These are phyloP conservation scores for Silene noctiflora DNA, from an alignment of 179 eudicot species.

Conservation along the genomic window DNA sequence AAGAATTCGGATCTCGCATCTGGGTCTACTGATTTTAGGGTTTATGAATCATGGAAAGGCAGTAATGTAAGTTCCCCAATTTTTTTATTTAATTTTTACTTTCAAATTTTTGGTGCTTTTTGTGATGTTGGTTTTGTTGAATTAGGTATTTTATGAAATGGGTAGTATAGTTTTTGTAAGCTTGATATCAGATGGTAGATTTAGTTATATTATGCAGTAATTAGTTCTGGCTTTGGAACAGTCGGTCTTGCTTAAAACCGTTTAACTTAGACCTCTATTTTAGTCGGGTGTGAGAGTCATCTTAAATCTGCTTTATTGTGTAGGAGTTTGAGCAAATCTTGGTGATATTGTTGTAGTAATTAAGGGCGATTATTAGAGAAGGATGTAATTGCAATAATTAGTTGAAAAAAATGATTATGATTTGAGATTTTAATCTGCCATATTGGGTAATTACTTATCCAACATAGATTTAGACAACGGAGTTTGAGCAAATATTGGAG, in stretches of 20 bases:
- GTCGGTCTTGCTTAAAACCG: too few relatives aligned
- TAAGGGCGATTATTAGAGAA: too few relatives aligned
- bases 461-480: slow-evolving; percentile 8
- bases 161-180: not conserved
- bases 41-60: slow-evolving; percentile 90
- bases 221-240: too few relatives aligned
- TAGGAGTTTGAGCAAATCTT: slow-evolving; percentile 10
- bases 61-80: slow-evolving; percentile 61
- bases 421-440: slow-evolving; percentile 13
- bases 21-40: slow-evolving; percentile 51
- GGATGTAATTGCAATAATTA: too few relatives aligned
- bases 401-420: slow-evolving; percentile 9
- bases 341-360: not conserved
- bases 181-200: not conserved
- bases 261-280: too few relatives aligned
- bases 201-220: not conserved
- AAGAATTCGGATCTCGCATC: slow-evolving; percentile 64
- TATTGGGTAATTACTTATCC: slow-evolving; percentile 7
- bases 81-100: not conserved
- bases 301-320: too few relatives aligned
- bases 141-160: not conserved
- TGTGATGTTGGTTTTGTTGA: not conserved
- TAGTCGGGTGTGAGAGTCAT: too few relatives aligned
- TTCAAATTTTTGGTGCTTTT: not conserved
- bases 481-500: slow-evolving; percentile 8